These are phyloP conservation scores for Asterionellopsis glacialis DNA, from an alignment of 108 stramenopile genomes.

Conservation along the genomic window DNA sequence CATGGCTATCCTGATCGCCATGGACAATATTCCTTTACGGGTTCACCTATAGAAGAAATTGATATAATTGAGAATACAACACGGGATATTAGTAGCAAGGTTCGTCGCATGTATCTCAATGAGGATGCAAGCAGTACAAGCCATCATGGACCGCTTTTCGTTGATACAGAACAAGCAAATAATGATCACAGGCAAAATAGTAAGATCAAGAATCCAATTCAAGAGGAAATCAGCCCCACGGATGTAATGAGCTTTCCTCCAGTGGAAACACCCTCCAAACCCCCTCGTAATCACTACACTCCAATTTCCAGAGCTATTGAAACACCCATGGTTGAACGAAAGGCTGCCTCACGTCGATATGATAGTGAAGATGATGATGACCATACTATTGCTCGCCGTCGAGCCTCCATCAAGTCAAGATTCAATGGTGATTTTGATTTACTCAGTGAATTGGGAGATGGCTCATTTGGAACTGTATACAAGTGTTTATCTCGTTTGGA, in stretches of 20 bases:
- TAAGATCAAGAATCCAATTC: background rate
- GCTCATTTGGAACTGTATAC: conserved; percentile 79
- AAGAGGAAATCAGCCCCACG: conserved; percentile 44
- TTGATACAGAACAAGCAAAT: conserved; percentile 4
- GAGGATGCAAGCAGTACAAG: conserved; percentile 32
- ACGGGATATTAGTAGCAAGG: conserved; percentile 26
- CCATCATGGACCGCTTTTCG: conserved; percentile 7
- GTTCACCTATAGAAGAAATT: conserved; percentile 35
- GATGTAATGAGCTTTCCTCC: conserved; percentile 41
- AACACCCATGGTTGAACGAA: conserved; percentile 28
- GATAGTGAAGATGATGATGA: conserved; percentile 7
- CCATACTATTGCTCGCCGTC: background rate
- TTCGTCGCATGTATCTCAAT: conserved; percentile 28
- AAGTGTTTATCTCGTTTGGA: conserved; percentile 69
- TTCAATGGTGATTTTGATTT: conserved; percentile 76
- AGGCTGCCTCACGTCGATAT: conserved; percentile 4
- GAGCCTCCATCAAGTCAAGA: conserved; percentile 11
- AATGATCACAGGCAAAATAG: background rate
- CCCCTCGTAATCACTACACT: conserved; percentile 16
- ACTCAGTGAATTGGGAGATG: conserved; percentile 68
- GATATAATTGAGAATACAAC: conserved; percentile 7
- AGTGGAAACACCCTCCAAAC: conserved; percentile 16
- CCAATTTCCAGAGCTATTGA: conserved; percentile 17
- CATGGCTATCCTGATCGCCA: conserved; percentile 25
- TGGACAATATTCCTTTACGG: conserved; percentile 33